Evolutionary conservation across 2,329 filamentous ascomycete species (phyloP).

Genomic region (Claviceps africana): DNA sequence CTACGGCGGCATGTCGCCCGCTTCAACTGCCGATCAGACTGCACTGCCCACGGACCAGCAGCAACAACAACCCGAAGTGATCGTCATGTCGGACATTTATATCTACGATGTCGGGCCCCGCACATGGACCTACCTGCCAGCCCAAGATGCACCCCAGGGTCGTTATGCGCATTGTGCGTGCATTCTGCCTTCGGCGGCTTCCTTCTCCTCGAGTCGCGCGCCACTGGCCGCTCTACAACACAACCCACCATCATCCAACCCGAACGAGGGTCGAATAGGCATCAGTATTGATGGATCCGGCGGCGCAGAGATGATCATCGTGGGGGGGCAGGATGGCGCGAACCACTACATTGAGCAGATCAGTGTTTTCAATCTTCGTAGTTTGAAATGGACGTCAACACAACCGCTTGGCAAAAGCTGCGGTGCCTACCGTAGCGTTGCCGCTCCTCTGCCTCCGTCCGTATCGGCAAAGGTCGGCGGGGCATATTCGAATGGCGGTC

Average conservation of each 20-base stretch:
- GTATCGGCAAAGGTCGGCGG: slow-evolving; percentile 54
- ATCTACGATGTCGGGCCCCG: slow-evolving; percentile 77
- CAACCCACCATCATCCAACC: slow-evolving; percentile 68
- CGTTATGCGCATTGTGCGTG: slow-evolving; percentile 94
- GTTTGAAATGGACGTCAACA: slow-evolving; percentile 88
- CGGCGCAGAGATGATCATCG: slow-evolving; percentile 92
- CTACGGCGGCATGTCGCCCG: slow-evolving; percentile 95
- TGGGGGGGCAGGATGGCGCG: slow-evolving; percentile 90
- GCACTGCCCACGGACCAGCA: slow-evolving; percentile 18
- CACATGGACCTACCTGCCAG: slow-evolving; percentile 73
- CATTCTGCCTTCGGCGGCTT: slow-evolving; percentile 74
- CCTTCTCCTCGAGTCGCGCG: slow-evolving; percentile 72
- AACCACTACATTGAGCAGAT: slow-evolving; percentile 99
- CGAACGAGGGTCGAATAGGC: slow-evolving; percentile 77
- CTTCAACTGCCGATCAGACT: slow-evolving; percentile 31
- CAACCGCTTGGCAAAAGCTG: slow-evolving; percentile 80
- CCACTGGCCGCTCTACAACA: slow-evolving; percentile 79
- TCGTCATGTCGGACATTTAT: slow-evolving; percentile 96
- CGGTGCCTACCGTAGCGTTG: slow-evolving; percentile 90
- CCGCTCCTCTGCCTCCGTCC: slow-evolving; percentile 62
- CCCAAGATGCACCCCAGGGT: slow-evolving; percentile 74
- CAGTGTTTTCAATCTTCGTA: slow-evolving; percentile 92
- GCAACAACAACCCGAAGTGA: slow-evolving; percentile 61
- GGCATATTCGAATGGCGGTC: slow-evolving; percentile 28
- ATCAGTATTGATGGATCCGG: slow-evolving; percentile 81